These are phyloP conservation scores for Leptomonas pyrrhocoris DNA, from an alignment of 208 protist species.

Conservation along the genomic window DNA sequence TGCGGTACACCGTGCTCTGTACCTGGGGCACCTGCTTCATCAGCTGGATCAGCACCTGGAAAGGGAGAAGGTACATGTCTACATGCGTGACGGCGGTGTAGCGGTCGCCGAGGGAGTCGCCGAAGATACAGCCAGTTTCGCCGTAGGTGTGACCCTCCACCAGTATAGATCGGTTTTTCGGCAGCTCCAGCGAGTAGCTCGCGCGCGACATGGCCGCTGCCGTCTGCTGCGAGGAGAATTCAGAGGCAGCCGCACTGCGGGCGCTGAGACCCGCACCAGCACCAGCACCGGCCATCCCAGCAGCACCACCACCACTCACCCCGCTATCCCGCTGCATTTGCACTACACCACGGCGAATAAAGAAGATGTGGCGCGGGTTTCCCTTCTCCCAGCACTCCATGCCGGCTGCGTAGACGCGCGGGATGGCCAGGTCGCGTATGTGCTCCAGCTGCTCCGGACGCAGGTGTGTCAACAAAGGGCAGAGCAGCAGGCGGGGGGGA, in stretches of 20 bases:
- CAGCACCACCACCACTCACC: conserved; percentile 16
- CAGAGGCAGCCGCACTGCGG: conserved; percentile 9
- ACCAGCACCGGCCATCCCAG: conserved; percentile 5
- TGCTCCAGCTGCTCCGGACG: conserved; percentile 51
- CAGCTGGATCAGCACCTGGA: conserved; percentile 73
- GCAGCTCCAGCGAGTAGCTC: conserved; percentile 26
- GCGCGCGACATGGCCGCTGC: background rate
- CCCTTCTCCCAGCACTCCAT: conserved; percentile 63
- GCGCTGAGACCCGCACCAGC: background rate
- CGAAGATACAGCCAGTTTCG: conserved; percentile 77
- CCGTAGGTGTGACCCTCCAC: conserved; percentile 86
- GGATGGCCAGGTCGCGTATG: conserved; percentile 62
- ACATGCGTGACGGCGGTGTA: conserved; percentile 75
- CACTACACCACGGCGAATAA: conserved; percentile 77
- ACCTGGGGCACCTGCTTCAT: conserved; percentile 79
- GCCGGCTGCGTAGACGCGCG: conserved; percentile 65
- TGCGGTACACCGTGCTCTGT: conserved; percentile 53
- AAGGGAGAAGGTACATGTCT: conserved; percentile 79
- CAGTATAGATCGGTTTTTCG: conserved; percentile 62
- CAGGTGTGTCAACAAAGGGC: conserved; percentile 63
- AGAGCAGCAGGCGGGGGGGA: conserved; percentile 55
- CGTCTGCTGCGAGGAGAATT: conserved; percentile 20
- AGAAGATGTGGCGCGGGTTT: conserved; percentile 67
- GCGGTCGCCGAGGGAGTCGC: conserved; percentile 52
- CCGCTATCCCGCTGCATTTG: conserved; percentile 50